Base-by-base conservation (phyloP, 2,329 filamentous ascomycete genomes). In the Chrysosporium keratinophilum region DNA sequence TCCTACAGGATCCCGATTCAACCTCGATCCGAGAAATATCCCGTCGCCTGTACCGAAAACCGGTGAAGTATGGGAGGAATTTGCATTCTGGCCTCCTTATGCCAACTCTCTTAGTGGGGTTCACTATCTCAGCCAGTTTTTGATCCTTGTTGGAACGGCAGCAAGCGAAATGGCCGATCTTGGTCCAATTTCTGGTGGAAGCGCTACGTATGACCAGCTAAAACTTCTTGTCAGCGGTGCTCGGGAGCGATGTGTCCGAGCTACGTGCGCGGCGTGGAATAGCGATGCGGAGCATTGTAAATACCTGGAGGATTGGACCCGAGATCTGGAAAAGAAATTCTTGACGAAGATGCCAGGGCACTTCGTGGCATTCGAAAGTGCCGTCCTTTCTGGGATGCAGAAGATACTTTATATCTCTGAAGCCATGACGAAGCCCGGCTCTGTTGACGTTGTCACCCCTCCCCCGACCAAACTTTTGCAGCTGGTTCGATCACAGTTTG, bases 11-110 rank as follows among this genome's bases (percentile, higher is more conserved):
- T 83, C 85, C 44, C 81, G 86, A 1, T 91, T 95, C 69, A 85
- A 83, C 53, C 81, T 95, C 56, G 88, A 95, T 64, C 76, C 81
- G 0, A 85, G 80, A 64, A 89, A 87, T 58, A 74, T 87, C 1
- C 90, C 88, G 1, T 82, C 83, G 10, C 83, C 84, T 1, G 88
- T 86, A 0, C 87, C 88, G 0, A 87, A 78, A 61, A 80, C 80
- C 43, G 91, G 90, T 5, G 88, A 95, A 62, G 74, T 84, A 0
- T 97, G 89, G 88, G 93, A 97, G 65, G 85, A 91, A 71, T 82
- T 93, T 68, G 91, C 90, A 0, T 98, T 97, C 69, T 97, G 91
- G 90, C 90, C 91, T 3, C 93, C 91, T 0, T 85, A 87, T 71
- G 87, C 89, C 1, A 97, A 96, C 65, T 90, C 90, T 0, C 74